Base-by-base conservation (phyloP, 192 early-diverging fungal genomes). In the Coemansia sp. region DNA sequence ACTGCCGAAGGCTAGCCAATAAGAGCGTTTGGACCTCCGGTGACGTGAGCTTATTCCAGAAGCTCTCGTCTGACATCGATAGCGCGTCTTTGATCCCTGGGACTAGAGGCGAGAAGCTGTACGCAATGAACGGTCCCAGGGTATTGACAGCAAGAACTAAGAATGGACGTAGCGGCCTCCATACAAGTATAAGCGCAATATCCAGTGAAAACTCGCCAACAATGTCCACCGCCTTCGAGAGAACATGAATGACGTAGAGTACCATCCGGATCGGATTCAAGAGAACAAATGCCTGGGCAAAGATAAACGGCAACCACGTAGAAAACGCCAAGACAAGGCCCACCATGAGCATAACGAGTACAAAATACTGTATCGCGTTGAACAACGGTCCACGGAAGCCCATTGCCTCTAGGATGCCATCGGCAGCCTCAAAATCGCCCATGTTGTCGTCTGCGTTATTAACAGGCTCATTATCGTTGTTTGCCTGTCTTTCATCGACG, bases 361-460 rank as follows among this genome's bases (percentile, higher is more conserved):
- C 82, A 52, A 92, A 91, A 71, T 94, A 92, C 67, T 95, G 92
- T 10, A 90, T 48, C 0, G 96, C 69, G 59, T 90, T 83, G 70
- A 87, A 82, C n/a, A 90, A 62, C 14, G 94, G 91, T 0, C 96
- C 96, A 8, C 90, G 85, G 70, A 99, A 86, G 9, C 96, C 96
- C 55, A 97, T 84, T n/a, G 93, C 88, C 54, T 96, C 95, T 35
- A 96, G 66, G n/a, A 92, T 76, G 5, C 88, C 90, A 45, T 92
- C 89, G 9, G 88, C 75, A 20, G 85, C 89, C 34, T 90, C 90
- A 58, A 67, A 61, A 17, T 83, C 88, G 19, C 80, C 79, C 56
- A 82, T 67, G 62, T 87, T 84, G n/a, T 84, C 75, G 61, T 83
- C 85, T 35, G 78, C 65, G 29, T 62, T 57, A 15, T 23, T 57